Conservation (phyloP, 2,329 filamentous ascomycete genomes). For the Ramularia endophylla region DNA sequence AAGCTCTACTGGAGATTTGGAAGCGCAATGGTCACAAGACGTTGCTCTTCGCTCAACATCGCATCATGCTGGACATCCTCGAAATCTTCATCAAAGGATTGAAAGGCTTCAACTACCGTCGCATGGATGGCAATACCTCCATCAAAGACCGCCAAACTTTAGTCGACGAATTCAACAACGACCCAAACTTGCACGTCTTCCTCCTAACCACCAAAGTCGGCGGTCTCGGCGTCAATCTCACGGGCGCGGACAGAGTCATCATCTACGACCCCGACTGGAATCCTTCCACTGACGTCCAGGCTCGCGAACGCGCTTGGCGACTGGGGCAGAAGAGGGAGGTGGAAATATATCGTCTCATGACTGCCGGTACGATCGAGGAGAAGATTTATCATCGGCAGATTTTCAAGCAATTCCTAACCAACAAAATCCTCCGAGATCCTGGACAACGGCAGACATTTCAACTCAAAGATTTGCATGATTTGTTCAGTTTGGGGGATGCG, state of each 20-base stretch:
- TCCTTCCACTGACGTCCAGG: constrained; percentile 91
- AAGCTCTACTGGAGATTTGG: constrained; percentile 81
- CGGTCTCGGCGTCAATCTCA: constrained; percentile 88
- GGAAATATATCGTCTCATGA: constrained; percentile 96
- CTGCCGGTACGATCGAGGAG: constrained; percentile 94
- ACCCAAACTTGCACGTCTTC: constrained; percentile 76
- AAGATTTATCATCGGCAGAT: constrained; percentile 99
- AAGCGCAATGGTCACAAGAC: constrained; percentile 91
- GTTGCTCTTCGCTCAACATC: constrained; percentile 84
- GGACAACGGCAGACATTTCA: constrained; percentile 91
- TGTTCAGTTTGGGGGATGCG: constrained; percentile 72
- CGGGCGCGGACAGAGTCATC: constrained; percentile 90
- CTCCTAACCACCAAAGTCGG: constrained; percentile 93
- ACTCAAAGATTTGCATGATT: constrained; percentile 80
- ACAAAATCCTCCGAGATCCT: constrained; percentile 91
- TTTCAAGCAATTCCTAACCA: constrained; percentile 96
- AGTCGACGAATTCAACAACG: constrained; percentile 87
- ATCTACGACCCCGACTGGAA: constrained; percentile 99
- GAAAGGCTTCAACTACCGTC: constrained; percentile 66
- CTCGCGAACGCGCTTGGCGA: constrained; percentile 91
- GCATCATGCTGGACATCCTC: constrained; percentile 92
- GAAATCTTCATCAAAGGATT: constrained; percentile 70
- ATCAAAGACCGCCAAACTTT: constrained; percentile 84
- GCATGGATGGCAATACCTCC: constrained; percentile 90
- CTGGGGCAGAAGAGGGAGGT: constrained; percentile 92